A percentile compares a stretch with the other conserved stretches of the same genome.
Conservation (phyloP, 2,329 filamentous ascomycete species). For the Colletotrichum lupini region DNA sequence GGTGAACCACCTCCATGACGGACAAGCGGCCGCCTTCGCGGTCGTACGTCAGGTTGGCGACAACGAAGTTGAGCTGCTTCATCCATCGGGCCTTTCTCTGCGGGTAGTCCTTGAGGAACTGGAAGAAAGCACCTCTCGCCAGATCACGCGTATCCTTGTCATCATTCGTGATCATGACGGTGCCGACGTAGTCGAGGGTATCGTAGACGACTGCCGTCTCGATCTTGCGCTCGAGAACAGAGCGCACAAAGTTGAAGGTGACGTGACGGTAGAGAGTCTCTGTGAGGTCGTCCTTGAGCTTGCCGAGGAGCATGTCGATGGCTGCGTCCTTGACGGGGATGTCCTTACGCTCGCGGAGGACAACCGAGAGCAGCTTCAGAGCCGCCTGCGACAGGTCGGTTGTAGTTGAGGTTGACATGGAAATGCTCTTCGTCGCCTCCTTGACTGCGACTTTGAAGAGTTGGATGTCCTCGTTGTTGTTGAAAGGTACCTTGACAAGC, state of each 20-base stretch:
- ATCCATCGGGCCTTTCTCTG: slow-evolving; percentile 90
- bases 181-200: slow-evolving; percentile 86
- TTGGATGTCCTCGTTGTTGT: slow-evolving; percentile 72
- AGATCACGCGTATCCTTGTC: slow-evolving; percentile 88
- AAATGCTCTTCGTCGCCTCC: slow-evolving; percentile 86
- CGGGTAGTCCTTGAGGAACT: slow-evolving; percentile 94
- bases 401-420: slow-evolving; percentile 79
- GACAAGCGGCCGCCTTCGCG: slow-evolving; percentile 89
- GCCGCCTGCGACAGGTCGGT: slow-evolving; percentile 88
- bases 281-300: slow-evolving; percentile 88
- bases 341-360: slow-evolving; percentile 83
- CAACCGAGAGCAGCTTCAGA: slow-evolving; percentile 86
- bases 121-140: slow-evolving; percentile 89
- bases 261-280: slow-evolving; percentile 93
- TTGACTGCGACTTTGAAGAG: slow-evolving; percentile 82
- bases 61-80: slow-evolving; percentile 89
- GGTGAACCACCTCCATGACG: slow-evolving; percentile 90
- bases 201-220: slow-evolving; percentile 92
- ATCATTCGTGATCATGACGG: slow-evolving; percentile 96
- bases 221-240: slow-evolving; percentile 85
- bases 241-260: slow-evolving; percentile 93
- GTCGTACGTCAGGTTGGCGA: slow-evolving; percentile 91
- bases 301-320: slow-evolving; percentile 83
- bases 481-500: slow-evolving; percentile 85
- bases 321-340: slow-evolving; percentile 83